Percentiles rank a stretch among this genome's conserved stretches.
Evolutionary conservation across 306 rosid genomes (phyloP).

Genomic region (Nissolia schottii): DNA sequence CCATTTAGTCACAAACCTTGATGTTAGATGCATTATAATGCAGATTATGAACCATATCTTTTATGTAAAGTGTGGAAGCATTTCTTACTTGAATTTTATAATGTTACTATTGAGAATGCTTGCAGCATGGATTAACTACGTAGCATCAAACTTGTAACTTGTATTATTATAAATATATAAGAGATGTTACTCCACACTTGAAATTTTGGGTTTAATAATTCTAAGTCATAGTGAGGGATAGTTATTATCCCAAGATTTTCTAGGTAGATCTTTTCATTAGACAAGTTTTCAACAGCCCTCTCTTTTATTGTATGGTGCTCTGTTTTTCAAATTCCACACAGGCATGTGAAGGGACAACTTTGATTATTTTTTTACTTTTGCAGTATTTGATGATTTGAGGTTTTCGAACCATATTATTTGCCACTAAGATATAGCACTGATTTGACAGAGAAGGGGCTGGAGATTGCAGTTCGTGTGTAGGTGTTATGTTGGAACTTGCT

Average conservation of each 20-base stretch:
- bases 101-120: not conserved
- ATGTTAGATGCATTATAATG: not conserved
- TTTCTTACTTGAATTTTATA: not conserved
- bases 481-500: constrained; percentile 96
- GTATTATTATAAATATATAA: too few relatives aligned
- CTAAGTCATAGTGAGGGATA: not conserved
- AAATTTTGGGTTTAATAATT: too few relatives aligned
- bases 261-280: not conserved
- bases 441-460: constrained; percentile 93
- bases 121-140: not conserved
- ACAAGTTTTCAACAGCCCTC: not conserved
- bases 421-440: constrained; percentile 10
- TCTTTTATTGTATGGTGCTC: not conserved
- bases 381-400: not conserved
- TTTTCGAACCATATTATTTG: not conserved
- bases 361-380: not conserved
- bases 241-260: not conserved
- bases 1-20: not conserved
- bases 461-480: constrained; percentile 93
- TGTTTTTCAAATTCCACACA: not conserved
- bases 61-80: too few relatives aligned
- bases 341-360: not conserved
- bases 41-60: too few relatives aligned
- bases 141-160: not conserved
- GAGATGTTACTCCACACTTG: too few relatives aligned